Conservation (phyloP, 2,329 filamentous ascomycete species). For the Pseudofabraea citricarpa region DNA sequence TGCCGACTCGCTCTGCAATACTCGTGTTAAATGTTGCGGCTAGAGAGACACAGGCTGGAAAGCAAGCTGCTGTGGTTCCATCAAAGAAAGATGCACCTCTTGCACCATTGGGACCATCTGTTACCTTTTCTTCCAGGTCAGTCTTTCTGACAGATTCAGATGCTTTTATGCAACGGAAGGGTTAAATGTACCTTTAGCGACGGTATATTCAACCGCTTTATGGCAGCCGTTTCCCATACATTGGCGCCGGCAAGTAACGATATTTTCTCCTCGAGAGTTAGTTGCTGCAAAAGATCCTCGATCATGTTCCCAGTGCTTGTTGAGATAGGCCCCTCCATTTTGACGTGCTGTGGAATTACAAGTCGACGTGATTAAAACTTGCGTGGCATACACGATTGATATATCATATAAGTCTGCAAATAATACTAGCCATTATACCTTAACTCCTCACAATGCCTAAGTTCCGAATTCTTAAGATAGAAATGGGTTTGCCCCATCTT, state of each 20-base stretch:
- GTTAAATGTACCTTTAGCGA: conserved; percentile 20
- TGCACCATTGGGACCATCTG: conserved; percentile 27
- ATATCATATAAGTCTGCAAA: too few species aligned
- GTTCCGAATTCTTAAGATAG: too few species aligned
- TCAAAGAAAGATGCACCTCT: conserved; percentile 24
- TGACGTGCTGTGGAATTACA: too few species aligned
- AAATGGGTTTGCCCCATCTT: too few species aligned
- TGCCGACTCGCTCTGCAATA: conserved; percentile 21
- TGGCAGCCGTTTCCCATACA: conserved; percentile 22
- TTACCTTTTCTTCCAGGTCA: not conserved
- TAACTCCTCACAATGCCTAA: too few species aligned
- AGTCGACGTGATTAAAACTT: too few species aligned
- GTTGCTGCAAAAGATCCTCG: conserved; percentile 12
- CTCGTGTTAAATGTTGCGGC: conserved; percentile 26
- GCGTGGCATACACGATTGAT: too few species aligned
- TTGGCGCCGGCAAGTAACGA: conserved; percentile 23
- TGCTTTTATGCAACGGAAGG: too few species aligned
- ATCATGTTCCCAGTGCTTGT: not conserved
- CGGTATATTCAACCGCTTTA: conserved; percentile 23
- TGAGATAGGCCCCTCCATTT: too few species aligned
- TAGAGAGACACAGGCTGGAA: conserved; percentile 24
- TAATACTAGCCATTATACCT: too few species aligned
- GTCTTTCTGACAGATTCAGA: not conserved
- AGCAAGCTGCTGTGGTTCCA: conserved; percentile 23
- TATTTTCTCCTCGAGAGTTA: conserved; percentile 28